Evolutionary conservation across 495 filamentous ascomycete species (phyloP), one percentile per base, ranked within the genome.

Genomic region (Elaphomyces granulatus): DNA sequence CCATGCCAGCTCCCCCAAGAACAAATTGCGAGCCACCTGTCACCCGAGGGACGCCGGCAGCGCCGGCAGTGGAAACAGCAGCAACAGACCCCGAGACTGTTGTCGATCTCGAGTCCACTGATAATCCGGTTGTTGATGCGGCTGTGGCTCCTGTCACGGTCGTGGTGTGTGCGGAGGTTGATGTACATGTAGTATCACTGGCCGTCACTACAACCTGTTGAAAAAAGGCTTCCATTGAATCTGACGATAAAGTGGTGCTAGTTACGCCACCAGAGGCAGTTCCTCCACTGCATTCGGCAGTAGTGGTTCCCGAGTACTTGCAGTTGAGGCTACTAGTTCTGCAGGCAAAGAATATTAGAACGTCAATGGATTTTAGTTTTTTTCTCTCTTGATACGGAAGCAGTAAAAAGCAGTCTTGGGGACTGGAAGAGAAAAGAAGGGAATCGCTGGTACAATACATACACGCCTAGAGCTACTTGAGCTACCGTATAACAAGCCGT

Each of bases 1-100:
- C 52, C 21, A 51, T 37, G 26, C 40, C 49, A 47, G 42, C 46
- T 28, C 46, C 52, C 1, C 48, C 52, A 42, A 34, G 16, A 46
- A 33, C 32, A 20, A 36, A 18, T 21, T 40, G 35, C 37, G 44
- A 37, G 30, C 41, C 38, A 7, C 44, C 49, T 7, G 36, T 46
- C 32, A 49, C 33, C 42, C 23, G 18, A 0, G 39, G 38, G 23
- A 45, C 40, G 31, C 42, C 45, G 16, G 48, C 51, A n/a, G 45
- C 51, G 35, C 48, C 47, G 7, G 33, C 38, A n/a, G 18, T 20
- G 14, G 35, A 32, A 8, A 45, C 34, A 16, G 39, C 33, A 4
- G 38, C 10, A 28, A 15, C 34, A n/a, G 45, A 20, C 7, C 34
- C 16, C 1, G 6, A n/a, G n/a, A n/a, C 36, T 4, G 44, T 18